Conservation (phyloP, 805 yeast genomes). For the Hanseniaspora vineae region DNA sequence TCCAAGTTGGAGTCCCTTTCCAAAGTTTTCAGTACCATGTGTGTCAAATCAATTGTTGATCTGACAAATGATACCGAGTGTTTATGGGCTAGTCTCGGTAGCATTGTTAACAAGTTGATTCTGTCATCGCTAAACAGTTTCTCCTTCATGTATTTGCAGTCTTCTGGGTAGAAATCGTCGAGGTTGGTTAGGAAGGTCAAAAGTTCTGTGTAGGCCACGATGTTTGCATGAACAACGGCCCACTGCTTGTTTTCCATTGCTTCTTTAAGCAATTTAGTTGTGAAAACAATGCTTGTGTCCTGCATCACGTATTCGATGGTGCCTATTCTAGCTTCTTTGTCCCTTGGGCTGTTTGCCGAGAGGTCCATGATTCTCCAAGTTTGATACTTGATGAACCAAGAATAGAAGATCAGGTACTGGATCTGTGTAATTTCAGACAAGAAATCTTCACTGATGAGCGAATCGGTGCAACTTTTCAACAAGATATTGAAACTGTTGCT, state of each 20-base stretch:
- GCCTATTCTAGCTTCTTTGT: constrained; percentile 19
- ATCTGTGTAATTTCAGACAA: constrained; percentile 10
- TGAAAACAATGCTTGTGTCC: constrained; percentile 45
- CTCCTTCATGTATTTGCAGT: constrained; percentile 43
- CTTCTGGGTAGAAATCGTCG: constrained; percentile 28
- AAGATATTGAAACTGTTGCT: constrained; percentile 58
- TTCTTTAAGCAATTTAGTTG: constrained; percentile 28
- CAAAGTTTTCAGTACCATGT: constrained; percentile 50
- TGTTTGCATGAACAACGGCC: constrained; percentile 55
- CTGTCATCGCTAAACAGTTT: constrained; percentile 57
- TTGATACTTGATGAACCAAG: constrained; percentile 72
- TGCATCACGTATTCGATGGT: constrained; percentile 44
- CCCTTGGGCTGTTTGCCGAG: background rate
- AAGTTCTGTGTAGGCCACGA: constrained; percentile 54
- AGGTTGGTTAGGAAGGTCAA: constrained; percentile 33
- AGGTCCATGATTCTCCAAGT: constrained; percentile 23
- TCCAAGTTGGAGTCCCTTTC: constrained; percentile 47
- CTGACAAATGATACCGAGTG: constrained; percentile 51
- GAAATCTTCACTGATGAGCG: constrained; percentile 29
- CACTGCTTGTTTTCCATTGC: constrained; percentile 33
- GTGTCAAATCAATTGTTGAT: constrained; percentile 51
- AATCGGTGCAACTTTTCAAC: constrained; percentile 37
- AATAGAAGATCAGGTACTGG: constrained; percentile 44
- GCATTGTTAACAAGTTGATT: constrained; percentile 38
- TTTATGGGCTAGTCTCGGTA: constrained; percentile 53